Evolutionary conservation across 1,284 basidiomycete genomes (phyloP).

Genomic region (Malassezia obtusa): DNA sequence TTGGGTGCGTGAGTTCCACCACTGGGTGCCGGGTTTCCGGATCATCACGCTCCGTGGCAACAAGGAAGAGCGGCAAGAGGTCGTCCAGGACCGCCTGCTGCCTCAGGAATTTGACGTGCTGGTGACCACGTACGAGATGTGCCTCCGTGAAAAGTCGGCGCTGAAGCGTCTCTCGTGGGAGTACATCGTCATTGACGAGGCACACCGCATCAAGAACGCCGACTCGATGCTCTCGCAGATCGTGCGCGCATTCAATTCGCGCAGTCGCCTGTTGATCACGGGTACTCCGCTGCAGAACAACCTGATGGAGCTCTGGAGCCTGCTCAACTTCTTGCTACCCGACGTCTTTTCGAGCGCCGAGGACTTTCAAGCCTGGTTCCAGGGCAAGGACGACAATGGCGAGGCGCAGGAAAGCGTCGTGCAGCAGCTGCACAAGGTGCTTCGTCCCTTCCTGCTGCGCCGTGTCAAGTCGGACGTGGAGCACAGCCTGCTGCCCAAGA

Average conservation of each 20-base stretch:
- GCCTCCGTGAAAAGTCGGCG: constrained; percentile 80
- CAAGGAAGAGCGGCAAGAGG: constrained; percentile 75
- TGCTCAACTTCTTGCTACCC: constrained; percentile 66
- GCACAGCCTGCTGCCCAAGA: constrained; percentile 90
- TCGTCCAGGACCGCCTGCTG: constrained; percentile 69
- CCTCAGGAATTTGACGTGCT: constrained; percentile 86
- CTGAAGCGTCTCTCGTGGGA: constrained; percentile 94
- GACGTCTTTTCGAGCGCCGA: constrained; percentile 52
- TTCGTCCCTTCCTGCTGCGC: constrained; percentile 84
- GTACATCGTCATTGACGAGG: constrained; percentile 98
- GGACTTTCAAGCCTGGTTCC: constrained; percentile 67
- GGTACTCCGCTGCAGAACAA: constrained; percentile 97
- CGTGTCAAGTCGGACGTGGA: constrained; percentile 96
- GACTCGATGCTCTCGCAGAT: constrained; percentile 93
- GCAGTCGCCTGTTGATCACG: constrained; percentile 84
- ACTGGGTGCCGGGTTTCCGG: constrained; percentile 77
- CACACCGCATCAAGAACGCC: constrained; percentile 98
- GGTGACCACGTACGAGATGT: constrained; percentile 95
- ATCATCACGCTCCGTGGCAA: constrained; percentile 72
- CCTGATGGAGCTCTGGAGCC: constrained; percentile 87
- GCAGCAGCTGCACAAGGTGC: constrained; percentile 91
- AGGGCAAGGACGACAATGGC: constrained; percentile 54
- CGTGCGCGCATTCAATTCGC: constrained; percentile 77
- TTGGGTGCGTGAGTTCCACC: constrained; percentile 84
- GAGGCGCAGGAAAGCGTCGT: constrained; percentile 69